Evolutionary conservation across 2,329 filamentous ascomycete species (phyloP).

Genomic region (Scorias spongiosa): DNA sequence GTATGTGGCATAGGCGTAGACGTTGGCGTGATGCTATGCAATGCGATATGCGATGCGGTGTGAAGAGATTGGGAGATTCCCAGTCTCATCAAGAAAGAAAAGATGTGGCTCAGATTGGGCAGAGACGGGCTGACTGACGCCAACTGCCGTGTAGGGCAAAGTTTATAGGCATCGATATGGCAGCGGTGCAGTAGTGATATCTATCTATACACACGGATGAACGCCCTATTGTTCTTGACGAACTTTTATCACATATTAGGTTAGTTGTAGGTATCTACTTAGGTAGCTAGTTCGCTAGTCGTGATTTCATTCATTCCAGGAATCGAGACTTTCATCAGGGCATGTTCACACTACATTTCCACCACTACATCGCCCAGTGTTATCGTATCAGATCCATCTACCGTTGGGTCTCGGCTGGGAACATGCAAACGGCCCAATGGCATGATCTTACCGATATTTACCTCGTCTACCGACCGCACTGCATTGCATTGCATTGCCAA

Average conservation of each 20-base stretch:
- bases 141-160: background rate
- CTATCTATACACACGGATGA: background rate
- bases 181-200: background rate
- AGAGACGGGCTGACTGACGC: background rate
- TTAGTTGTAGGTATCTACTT: too few species aligned
- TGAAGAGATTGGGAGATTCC: background rate
- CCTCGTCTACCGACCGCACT: background rate
- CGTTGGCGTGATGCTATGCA: background rate
- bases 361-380: too few species aligned
- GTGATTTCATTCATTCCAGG: background rate
- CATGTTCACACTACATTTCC: too few species aligned
- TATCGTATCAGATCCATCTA: too few species aligned
- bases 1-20: background rate
- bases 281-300: background rate
- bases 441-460: background rate
- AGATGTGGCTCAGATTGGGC: background rate
- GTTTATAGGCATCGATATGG: background rate
- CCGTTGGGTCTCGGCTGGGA: too few species aligned
- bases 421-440: too few species aligned
- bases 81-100: background rate
- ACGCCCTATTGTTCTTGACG: background rate
- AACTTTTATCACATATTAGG: background rate
- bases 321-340: too few species aligned
- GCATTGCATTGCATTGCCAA: background rate
- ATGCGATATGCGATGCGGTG: background rate